Percentiles rank a stretch among this genome's conserved stretches.
Evolutionary conservation across 139 green algal genomes (phyloP).

Genomic region (Tetraselmis striata): DNA sequence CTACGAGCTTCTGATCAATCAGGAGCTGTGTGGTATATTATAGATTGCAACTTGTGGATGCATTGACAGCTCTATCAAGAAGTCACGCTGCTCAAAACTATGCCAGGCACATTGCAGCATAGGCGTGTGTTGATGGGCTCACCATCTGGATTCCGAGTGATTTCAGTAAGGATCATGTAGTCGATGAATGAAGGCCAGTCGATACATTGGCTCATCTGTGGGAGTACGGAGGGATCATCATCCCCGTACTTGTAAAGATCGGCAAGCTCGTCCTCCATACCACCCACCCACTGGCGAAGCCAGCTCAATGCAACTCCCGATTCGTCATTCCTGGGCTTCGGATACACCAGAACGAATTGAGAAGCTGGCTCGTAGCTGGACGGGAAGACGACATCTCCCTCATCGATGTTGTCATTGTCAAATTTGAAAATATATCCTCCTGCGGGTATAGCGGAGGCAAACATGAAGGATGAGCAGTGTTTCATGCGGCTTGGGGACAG

Average conservation of each 20-base stretch:
- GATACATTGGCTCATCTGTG: conserved; percentile 1
- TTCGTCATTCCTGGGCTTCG: background rate
- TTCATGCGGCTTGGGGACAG: too few relatives aligned
- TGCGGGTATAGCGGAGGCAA: background rate
- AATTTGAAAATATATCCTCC: conserved; percentile 19
- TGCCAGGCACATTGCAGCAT: too few relatives aligned
- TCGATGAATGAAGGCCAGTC: conserved; percentile 11
- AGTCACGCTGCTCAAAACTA: too few relatives aligned
- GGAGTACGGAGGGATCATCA: background rate
- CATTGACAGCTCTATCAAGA: too few relatives aligned
- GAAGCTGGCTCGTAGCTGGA: background rate
- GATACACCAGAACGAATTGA: background rate
- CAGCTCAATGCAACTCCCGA: conserved; percentile 1
- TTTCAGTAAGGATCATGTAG: conserved; percentile 9
- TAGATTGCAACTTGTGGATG: too few relatives aligned
- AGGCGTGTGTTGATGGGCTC: too few relatives aligned
- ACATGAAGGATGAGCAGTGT: too few relatives aligned
- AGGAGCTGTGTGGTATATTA: too few relatives aligned
- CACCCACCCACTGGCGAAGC: background rate
- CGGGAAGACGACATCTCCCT: conserved; percentile 10
- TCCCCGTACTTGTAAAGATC: background rate
- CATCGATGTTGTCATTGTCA: conserved; percentile 19
- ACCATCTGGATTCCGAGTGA: conserved; percentile 14
- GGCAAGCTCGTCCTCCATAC: background rate
- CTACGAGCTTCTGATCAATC: too few relatives aligned